A percentile compares a stretch with the other conserved stretches of the same genome.
These are phyloP conservation scores for Kluyveromyces sp. DNA, from an alignment of 1,139 yeast genomes.

Conservation along the genomic window DNA sequence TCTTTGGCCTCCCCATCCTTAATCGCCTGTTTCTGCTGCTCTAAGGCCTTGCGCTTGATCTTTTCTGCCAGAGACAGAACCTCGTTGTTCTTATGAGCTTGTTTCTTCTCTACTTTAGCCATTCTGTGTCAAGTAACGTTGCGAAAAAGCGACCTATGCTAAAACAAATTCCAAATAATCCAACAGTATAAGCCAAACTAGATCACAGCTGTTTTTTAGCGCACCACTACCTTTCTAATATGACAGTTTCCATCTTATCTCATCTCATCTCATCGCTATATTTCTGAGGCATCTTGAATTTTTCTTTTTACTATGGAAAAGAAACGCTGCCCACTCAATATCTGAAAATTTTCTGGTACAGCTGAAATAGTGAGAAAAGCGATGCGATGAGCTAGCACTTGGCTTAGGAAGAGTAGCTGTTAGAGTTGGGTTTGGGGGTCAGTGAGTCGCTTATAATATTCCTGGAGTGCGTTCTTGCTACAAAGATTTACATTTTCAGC, in stretches of 20 bases:
- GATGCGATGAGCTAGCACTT: conserved; percentile 7
- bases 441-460: no score
- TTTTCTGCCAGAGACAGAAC: conserved; percentile 36
- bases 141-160: background rate
- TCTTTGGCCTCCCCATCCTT: conserved; percentile 13
- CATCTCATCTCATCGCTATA: conserved; percentile 1
- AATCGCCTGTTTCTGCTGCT: conserved; percentile 19
- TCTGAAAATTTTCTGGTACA: conserved; percentile 8
- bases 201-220: no score
- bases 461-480: no score
- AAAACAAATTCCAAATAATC: background rate
- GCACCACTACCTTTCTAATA: no score
- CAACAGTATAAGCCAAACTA: background rate
- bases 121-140: conserved; percentile 1
- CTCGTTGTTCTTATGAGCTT: conserved; percentile 23
- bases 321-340: conserved; percentile 1
- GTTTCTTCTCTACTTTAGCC: conserved; percentile 15
- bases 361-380: background rate
- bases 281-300: background rate
- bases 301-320: conserved; percentile 4
- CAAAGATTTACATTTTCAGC: no score
- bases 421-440: no score
- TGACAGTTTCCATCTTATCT: conserved; percentile 9
- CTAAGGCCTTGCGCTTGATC: conserved; percentile 48
- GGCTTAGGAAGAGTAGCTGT: no score